phyloP scores from a whole-genome alignment of 1,284 basidiomycete genomes.

The Cutaneotrichosporon sp. region DNA sequence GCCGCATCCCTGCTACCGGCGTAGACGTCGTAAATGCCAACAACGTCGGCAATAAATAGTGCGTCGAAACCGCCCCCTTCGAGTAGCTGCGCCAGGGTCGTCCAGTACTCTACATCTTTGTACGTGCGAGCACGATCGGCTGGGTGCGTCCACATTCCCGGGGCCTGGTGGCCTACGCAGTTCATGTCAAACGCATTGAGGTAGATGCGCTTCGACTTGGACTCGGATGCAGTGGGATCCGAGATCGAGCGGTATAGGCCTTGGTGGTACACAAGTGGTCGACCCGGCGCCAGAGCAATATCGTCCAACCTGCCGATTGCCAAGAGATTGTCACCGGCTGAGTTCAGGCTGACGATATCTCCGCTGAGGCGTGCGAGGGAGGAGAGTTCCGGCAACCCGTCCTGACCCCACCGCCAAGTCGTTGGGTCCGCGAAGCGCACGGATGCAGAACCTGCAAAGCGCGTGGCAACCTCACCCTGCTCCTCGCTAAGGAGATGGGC shows the following conservation, averaged over 20 bases:
- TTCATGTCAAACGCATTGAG: slow-evolving; percentile 19
- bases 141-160: slow-evolving; percentile 15
- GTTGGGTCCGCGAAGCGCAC: slow-evolving; percentile 10
- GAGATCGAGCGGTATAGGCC: slow-evolving; percentile 11
- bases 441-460: slow-evolving; percentile 5
- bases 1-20: slow-evolving; percentile 13
- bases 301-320: slow-evolving; percentile 6
- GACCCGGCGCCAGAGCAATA: slow-evolving; percentile 3
- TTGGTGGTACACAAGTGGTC: slow-evolving; percentile 14
- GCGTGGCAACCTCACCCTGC: slow-evolving; percentile 4
- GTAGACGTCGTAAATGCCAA: slow-evolving; percentile 19
- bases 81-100: slow-evolving; percentile 9
- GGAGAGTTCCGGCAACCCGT: slow-evolving; percentile 9
- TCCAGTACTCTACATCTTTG: slow-evolving; percentile 21
- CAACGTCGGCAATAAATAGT: slow-evolving; percentile 16
- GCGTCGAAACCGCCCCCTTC: slow-evolving; percentile 12
- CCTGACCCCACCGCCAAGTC: slow-evolving; percentile 13
- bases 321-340: slow-evolving; percentile 17
- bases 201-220: slow-evolving; percentile 9
- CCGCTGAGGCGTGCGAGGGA: slow-evolving; percentile 11
- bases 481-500: slow-evolving; percentile 12
- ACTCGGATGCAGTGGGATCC: no score
- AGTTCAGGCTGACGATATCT: slow-evolving; percentile 8
- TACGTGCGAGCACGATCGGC: slow-evolving; percentile 12
- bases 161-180: slow-evolving; percentile 16